Evolutionary conservation across 2,329 filamentous ascomycete genomes (phyloP).

Genomic region (Stachybotrys chlorohalonatus): DNA sequence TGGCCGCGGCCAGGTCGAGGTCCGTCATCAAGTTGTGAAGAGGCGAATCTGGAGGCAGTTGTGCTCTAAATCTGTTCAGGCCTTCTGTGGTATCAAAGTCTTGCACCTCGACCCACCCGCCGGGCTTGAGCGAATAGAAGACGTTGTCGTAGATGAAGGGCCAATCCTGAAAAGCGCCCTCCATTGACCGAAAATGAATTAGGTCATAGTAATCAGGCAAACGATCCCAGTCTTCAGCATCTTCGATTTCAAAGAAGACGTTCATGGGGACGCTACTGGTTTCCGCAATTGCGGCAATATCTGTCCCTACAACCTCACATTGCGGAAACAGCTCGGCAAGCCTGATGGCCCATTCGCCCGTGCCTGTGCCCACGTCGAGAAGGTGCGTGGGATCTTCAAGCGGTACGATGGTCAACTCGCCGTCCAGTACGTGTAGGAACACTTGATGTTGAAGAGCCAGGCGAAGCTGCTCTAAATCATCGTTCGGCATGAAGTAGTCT

Average conservation of each 20-base stretch:
- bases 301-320: conserved; percentile 49
- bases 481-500: conserved; percentile 58
- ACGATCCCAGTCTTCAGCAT: conserved; percentile 52
- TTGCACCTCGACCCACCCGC: conserved; percentile 47
- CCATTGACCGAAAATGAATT: conserved; percentile 46
- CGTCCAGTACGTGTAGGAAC: conserved; percentile 42
- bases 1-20: conserved; percentile 30
- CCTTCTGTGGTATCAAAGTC: conserved; percentile 41
- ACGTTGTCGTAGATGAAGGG: conserved; percentile 42
- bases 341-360: conserved; percentile 40
- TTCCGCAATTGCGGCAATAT: conserved; percentile 48
- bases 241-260: conserved; percentile 50
- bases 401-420: conserved; percentile 33
- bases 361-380: conserved; percentile 51
- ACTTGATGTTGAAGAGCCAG: conserved; percentile 54
- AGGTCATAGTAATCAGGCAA: conserved; percentile 43
- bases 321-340: conserved; percentile 44
- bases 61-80: conserved; percentile 17
- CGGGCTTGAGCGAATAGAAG: conserved; percentile 43
- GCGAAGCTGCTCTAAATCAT: conserved; percentile 55
- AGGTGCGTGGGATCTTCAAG: conserved; percentile 30
- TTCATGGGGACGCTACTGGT: conserved; percentile 48
- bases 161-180: conserved; percentile 49
- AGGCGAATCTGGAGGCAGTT: conserved; percentile 35
- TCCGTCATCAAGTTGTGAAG: conserved; percentile 32